A percentile compares a stretch with the other conserved stretches of the same genome.
These are phyloP conservation scores for Mallotus repandus DNA, from an alignment of 441 rosid genomes.

Conservation along the genomic window DNA sequence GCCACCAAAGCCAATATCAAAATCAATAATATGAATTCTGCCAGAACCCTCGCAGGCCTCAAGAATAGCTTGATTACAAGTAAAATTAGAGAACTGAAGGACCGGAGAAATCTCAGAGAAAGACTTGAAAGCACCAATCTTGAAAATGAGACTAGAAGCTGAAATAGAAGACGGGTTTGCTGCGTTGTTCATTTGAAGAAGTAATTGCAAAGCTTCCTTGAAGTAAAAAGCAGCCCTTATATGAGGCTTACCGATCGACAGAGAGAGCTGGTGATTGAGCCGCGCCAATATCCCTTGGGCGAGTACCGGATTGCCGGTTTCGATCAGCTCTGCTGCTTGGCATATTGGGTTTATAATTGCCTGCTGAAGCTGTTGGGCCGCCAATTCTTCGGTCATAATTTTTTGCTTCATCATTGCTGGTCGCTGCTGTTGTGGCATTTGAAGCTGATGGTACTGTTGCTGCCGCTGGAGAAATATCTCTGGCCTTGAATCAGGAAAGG, in stretches of 20 bases:
- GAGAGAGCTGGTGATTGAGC: slow-evolving; percentile 99
- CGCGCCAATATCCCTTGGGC: slow-evolving; percentile 99
- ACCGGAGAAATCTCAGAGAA: slow-evolving; percentile 67
- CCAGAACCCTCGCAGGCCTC: slow-evolving; percentile 51
- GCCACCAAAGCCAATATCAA: slow-evolving; percentile 70
- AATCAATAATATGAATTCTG: slow-evolving; percentile 56
- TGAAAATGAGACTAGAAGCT: slow-evolving; percentile 45
- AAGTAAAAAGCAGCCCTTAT: slow-evolving; percentile 80
- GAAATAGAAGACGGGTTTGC: slow-evolving; percentile 31
- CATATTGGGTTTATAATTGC: slow-evolving; percentile 35
- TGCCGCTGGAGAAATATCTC: slow-evolving; percentile 37
- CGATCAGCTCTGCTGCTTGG: slow-evolving; percentile 34
- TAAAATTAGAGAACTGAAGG: slow-evolving; percentile 65
- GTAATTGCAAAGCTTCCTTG: slow-evolving; percentile 75
- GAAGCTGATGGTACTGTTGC: slow-evolving; percentile 42
- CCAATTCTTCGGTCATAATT: slow-evolving; percentile 43
- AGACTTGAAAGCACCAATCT: slow-evolving; percentile 62
- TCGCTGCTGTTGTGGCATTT: slow-evolving; percentile 33
- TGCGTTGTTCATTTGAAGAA: slow-evolving; percentile 37
- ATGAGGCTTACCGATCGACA: slow-evolving; percentile 69
- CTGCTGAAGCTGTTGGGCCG: slow-evolving; percentile 49
- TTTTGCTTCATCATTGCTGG: slow-evolving; percentile 32
- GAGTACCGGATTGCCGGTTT: slow-evolving; percentile 57
- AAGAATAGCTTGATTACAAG: slow-evolving; percentile 66
- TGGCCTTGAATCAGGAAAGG: slow-evolving; percentile 35